Percentiles rank a stretch among this genome's conserved stretches.
phyloP scores from a whole-genome alignment of 495 filamentous ascomycete genomes.

The Chaetomium cochliodes region DNA sequence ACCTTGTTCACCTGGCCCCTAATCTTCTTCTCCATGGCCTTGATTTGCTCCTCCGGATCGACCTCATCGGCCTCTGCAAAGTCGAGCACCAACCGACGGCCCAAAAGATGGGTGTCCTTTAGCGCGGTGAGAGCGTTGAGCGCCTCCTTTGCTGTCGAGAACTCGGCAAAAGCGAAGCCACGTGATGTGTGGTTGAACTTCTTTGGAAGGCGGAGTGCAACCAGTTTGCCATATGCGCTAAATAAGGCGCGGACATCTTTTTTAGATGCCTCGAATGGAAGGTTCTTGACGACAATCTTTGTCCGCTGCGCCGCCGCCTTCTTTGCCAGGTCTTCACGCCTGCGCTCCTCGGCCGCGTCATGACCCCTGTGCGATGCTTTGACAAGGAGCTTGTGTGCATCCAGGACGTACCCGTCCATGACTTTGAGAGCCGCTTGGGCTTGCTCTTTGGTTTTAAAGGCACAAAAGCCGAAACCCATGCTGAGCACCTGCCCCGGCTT shows the following conservation, averaged over 20 bases:
- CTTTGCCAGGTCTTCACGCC: constrained; percentile 76
- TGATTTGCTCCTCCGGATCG: constrained; percentile 93
- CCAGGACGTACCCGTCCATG: constrained; percentile 85
- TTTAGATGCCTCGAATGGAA: constrained; percentile 93
- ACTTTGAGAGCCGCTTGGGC: constrained; percentile 73
- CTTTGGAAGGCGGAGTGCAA: constrained; percentile 88
- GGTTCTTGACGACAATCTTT: constrained; percentile 97
- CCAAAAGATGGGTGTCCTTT: constrained; percentile 89
- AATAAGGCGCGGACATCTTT: constrained; percentile 86
- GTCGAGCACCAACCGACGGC: constrained; percentile 82
- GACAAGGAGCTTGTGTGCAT: constrained; percentile 79
- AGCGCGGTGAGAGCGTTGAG: constrained; percentile 89
- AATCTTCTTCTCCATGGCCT: constrained; percentile 93
- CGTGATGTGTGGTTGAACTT: constrained; percentile 85
- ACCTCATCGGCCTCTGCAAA: constrained; percentile 81
- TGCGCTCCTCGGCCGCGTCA: constrained; percentile 82
- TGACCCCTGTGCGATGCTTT: constrained; percentile 78
- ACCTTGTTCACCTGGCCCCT: constrained; percentile 83
- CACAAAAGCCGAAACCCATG: constrained; percentile 95
- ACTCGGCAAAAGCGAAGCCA: constrained; percentile 97
- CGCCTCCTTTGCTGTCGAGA: constrained; percentile 86
- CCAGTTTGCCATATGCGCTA: constrained; percentile 83
- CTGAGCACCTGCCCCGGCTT: constrained; percentile 77
- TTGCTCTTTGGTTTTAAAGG: constrained; percentile 74
- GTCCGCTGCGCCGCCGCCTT: constrained; percentile 69